A percentile compares a stretch with the other conserved stretches of the same genome.
Evolutionary conservation across 371 early-diverging fungal species (phyloP).

Genomic region (Mortierella polycephala): DNA sequence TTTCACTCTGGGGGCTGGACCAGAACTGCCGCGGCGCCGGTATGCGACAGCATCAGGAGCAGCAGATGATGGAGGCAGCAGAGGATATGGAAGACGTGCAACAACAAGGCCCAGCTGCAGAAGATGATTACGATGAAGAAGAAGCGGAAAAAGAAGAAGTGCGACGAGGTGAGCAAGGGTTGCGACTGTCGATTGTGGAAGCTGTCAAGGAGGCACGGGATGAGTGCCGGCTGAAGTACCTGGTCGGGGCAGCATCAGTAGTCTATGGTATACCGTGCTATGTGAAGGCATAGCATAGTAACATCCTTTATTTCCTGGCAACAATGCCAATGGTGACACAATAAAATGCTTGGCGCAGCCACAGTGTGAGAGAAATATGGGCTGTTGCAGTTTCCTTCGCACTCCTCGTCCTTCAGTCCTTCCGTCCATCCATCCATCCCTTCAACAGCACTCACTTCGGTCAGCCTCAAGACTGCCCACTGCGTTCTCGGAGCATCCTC

Average conservation of each 20-base stretch:
- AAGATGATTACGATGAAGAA: neutral
- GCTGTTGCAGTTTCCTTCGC: neutral
- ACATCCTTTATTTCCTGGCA: neutral
- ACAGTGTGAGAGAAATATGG: neutral
- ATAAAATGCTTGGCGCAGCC: slow-evolving; percentile 1
- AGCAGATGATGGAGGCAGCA: neutral
- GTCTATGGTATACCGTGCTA: slow-evolving; percentile 92
- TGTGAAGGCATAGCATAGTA: slow-evolving; percentile 19
- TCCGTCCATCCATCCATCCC: neutral
- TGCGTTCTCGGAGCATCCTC: neutral
- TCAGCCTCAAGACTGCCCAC: neutral
- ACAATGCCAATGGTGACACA: neutral
- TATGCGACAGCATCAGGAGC: neutral
- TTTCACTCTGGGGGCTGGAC: slow-evolving; percentile 79
- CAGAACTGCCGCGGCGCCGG: neutral
- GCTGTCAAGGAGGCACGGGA: slow-evolving; percentile 81
- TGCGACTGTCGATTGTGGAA: slow-evolving; percentile 69
- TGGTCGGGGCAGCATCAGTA: slow-evolving; percentile 96
- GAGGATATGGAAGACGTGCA: slow-evolving; percentile 2
- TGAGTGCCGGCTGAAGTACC: slow-evolving; percentile 81
- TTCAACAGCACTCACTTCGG: neutral
- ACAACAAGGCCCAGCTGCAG: no score
- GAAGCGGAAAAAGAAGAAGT: neutral
- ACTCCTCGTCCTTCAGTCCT: neutral
- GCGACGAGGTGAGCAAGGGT: neutral